Conservation (phyloP, 1,284 basidiomycete genomes). For the Sanghuangporus sanghuang region DNA sequence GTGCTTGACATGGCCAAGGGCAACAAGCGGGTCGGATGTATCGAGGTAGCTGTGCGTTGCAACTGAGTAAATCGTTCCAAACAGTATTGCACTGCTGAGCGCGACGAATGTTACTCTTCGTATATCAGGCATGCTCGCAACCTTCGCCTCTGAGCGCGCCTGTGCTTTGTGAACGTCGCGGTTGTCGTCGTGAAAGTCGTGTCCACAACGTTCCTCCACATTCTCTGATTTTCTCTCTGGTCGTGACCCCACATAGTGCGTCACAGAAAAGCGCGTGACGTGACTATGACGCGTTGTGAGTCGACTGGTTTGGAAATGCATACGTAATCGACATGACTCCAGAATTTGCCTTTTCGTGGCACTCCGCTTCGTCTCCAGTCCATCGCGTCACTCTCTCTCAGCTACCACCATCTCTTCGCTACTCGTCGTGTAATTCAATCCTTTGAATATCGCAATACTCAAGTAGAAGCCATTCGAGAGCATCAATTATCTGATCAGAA, state of each 20-base stretch:
- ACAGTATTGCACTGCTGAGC: constrained; percentile 36
- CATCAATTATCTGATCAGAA: background rate
- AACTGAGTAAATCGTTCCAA: constrained; percentile 51
- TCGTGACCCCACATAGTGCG: background rate
- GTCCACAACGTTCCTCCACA: background rate
- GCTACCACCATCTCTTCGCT: background rate
- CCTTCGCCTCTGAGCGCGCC: background rate
- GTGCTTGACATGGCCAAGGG: constrained; percentile 52
- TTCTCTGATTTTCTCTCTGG: background rate
- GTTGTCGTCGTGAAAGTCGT: background rate
- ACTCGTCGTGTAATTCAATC: background rate
- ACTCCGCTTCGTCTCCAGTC: no score
- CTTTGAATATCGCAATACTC: no score
- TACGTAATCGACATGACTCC: background rate
- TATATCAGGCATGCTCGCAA: constrained; percentile 18
- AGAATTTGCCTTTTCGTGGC: background rate
- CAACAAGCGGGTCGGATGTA: constrained; percentile 65
- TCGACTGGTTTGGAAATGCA: no score
- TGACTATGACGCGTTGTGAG: background rate
- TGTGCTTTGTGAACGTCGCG: background rate
- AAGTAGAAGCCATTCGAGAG: background rate
- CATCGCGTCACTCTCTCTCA: no score
- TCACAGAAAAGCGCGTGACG: background rate
- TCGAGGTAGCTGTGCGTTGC: constrained; percentile 54
- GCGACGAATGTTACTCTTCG: constrained; percentile 25